These are phyloP conservation scores for Lepidium campestre DNA, from an alignment of 441 rosid species.

Conservation along the genomic window DNA sequence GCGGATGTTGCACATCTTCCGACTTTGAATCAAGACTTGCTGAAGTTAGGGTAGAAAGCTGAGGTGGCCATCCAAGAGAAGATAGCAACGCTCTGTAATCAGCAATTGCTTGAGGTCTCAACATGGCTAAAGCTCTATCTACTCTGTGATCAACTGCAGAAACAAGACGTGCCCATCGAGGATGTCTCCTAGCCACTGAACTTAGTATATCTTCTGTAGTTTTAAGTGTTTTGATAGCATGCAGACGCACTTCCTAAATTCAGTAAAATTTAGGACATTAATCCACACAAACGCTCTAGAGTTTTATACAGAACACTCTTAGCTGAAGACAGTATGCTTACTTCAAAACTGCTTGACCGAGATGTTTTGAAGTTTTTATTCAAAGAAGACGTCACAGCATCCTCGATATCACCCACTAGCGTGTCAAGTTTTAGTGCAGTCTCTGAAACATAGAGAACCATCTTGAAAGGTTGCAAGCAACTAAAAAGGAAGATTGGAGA, in stretches of 20 bases:
- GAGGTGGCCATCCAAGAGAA: slow-evolving; percentile 92
- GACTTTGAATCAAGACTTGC: slow-evolving; percentile 44
- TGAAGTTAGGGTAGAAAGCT: slow-evolving; percentile 56
- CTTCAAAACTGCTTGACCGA: slow-evolving; percentile 48
- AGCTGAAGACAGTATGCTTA: slow-evolving; percentile 32
- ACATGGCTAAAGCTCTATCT: slow-evolving; percentile 78
- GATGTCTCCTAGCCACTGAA: slow-evolving; percentile 52
- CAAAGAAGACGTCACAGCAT: slow-evolving; percentile 68
- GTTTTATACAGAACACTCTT: not conserved
- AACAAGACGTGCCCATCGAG: slow-evolving; percentile 72
- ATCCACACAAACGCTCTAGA: not conserved
- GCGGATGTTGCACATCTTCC: slow-evolving; percentile 52
- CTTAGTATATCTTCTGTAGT: slow-evolving; percentile 57
- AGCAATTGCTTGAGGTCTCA: slow-evolving; percentile 89
- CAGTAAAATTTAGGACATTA: not conserved
- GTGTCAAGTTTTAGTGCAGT: slow-evolving; percentile 76
- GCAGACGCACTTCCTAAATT: slow-evolving; percentile 50
- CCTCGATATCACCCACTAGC: slow-evolving; percentile 87
- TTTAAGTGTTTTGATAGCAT: slow-evolving; percentile 56
- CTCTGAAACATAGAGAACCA: slow-evolving; percentile 47
- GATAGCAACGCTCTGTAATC: slow-evolving; percentile 78
- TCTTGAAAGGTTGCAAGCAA: not conserved
- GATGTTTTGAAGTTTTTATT: slow-evolving; percentile 48
- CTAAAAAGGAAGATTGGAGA: not conserved
- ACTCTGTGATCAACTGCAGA: slow-evolving; percentile 87